Evolutionary conservation across 306 rosid genomes (phyloP).

Genomic region (Begonia loranthoides): DNA sequence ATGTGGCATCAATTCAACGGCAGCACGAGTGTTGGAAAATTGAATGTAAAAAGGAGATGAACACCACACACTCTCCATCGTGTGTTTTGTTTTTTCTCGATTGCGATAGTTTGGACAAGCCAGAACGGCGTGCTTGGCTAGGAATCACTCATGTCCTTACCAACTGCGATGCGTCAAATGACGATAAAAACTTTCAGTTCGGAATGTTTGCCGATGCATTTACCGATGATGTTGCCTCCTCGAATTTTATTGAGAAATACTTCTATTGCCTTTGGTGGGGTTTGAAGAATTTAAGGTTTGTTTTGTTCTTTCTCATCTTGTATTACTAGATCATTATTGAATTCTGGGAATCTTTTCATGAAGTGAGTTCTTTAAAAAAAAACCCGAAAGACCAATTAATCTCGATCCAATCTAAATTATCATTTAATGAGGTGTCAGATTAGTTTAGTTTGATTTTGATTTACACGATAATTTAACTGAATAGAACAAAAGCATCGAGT

Average conservation of each 20-base stretch:
- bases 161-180: slow-evolving; percentile 46
- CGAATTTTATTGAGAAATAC: slow-evolving; percentile 40
- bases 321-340: too few species aligned
- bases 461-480: too few species aligned
- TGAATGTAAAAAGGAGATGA: slow-evolving; percentile 39
- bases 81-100: slow-evolving; percentile 45
- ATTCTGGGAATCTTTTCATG: too few species aligned
- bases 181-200: slow-evolving; percentile 29
- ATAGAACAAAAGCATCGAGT: too few species aligned
- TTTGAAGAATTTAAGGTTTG: slow-evolving; percentile 57
- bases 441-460: too few species aligned
- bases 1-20: slow-evolving; percentile 61
- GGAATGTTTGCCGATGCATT: slow-evolving; percentile 85
- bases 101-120: slow-evolving; percentile 16
- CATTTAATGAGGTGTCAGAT: neutral
- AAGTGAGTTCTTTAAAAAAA: too few species aligned
- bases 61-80: slow-evolving; percentile 59
- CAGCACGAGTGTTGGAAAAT: slow-evolving; percentile 64
- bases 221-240: slow-evolving; percentile 44
- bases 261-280: slow-evolving; percentile 99
- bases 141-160: slow-evolving; percentile 23
- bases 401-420: neutral
- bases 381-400: too few species aligned
- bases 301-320: neutral
- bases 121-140: slow-evolving; percentile 44